Evolutionary conservation across 768 basidiomycete genomes (phyloP), one percentile per base, ranked within the genome.

Genomic region (Tylopilus rubrobrunneus): DNA sequence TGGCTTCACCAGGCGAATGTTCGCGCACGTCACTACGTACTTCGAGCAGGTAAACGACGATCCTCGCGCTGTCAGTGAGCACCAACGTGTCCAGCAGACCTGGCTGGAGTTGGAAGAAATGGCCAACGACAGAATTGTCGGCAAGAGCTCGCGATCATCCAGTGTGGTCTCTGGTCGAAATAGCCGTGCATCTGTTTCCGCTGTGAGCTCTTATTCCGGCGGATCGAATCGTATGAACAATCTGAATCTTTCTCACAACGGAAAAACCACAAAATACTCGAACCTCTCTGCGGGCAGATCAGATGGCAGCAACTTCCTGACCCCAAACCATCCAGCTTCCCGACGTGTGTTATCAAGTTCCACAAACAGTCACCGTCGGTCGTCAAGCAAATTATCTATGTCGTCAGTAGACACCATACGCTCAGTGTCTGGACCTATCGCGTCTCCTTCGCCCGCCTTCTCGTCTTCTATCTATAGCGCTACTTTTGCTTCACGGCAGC

Each of bases 21-120:
- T 92, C 36, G 73, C 78, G 14, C 68, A 71, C 14, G 74, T 88
- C 70, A 68, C 71, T 31, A 65, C 66, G 4, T 70, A 67, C 23
- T 77, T 78, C 31, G 62, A 67, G 17, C 47, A 67, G 1, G 73
- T 89, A 12, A 60, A 74, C 3, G 74, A 82, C 52, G 92, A 94
- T 69, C 55, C 68, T 21, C 80, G 91, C 36, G 85, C 82, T 7
- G 64, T 70, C 17, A 67, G 75, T 7, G 90, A 94, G 65, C 74
- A 77, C 43, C 72, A 75, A 6, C 81, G 91, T n/a, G 73, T 92
- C 39, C 71, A 81, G 41, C 90, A 92, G 67, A 87, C 89, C 2
- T 93, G 88, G 87, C 68, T 65, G 21, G 92, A 95, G 70, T 72
- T 94, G 40, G 79, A 84, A 58, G 88, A 90, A 19, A 93, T 94